Percentiles rank a stretch among this genome's conserved stretches.
phyloP scores from a whole-genome alignment of 768 basidiomycete genomes.

The Tephrocybe sp. region DNA sequence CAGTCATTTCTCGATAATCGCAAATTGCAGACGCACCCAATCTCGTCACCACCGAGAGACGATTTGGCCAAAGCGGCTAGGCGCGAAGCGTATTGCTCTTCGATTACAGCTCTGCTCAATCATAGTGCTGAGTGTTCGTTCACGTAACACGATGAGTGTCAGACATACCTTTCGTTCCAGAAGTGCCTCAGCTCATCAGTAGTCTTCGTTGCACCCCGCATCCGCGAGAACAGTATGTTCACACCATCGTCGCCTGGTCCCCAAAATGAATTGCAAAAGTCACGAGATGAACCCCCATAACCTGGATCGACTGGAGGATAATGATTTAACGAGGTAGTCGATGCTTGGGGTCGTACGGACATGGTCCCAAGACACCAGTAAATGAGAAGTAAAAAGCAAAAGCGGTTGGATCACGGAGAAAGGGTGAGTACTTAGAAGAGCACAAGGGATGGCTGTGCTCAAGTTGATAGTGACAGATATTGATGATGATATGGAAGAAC shows the following conservation, averaged over 20 bases:
- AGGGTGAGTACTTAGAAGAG: neutral
- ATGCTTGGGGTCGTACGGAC: constrained; percentile 67
- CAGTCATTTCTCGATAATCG: neutral
- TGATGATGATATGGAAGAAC: constrained; percentile 10
- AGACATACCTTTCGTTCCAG: constrained; percentile 88
- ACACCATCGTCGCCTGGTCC: constrained; percentile 81
- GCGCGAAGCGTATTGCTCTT: constrained; percentile 91
- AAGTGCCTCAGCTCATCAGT: constrained; percentile 85
- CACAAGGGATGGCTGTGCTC: constrained; percentile 16
- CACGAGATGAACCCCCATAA: constrained; percentile 37
- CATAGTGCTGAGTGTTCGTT: neutral
- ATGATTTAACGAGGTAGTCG: constrained; percentile 67
- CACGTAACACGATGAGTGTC: neutral
- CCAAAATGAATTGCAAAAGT: constrained; percentile 99
- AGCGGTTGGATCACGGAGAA: neutral
- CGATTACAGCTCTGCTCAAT: constrained; percentile 68
- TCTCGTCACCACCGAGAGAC: constrained; percentile 82
- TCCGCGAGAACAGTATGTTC: constrained; percentile 83
- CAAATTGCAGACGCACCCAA: constrained; percentile 62
- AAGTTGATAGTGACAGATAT: constrained; percentile 13
- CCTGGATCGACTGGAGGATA: constrained; percentile 53
- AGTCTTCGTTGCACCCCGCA: constrained; percentile 81
- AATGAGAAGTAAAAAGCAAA: neutral
- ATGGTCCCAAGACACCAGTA: constrained; percentile 27
- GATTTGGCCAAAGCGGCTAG: constrained; percentile 76